Percentiles rank a stretch among this genome's conserved stretches.
Conservation (phyloP, 768 basidiomycete genomes). For the Ramaria sp. region DNA sequence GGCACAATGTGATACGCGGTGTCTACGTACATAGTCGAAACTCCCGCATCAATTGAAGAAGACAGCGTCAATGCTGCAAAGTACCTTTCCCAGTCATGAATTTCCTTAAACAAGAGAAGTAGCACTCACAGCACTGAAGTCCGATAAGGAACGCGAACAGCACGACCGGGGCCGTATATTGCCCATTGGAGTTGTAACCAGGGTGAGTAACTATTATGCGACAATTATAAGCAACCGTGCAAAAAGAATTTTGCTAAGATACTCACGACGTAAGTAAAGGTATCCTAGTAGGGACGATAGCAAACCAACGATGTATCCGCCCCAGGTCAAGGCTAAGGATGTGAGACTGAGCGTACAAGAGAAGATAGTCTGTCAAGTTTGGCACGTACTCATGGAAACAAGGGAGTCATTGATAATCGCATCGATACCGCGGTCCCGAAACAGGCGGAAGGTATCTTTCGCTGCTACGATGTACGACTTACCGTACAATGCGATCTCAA, state of each 20-base stretch:
- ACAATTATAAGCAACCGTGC: conserved; percentile 2
- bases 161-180: conserved; percentile 69
- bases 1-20: neutral
- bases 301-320: conserved; percentile 69
- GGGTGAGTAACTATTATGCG: conserved; percentile 50
- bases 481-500: conserved; percentile 80
- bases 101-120: neutral
- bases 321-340: conserved; percentile 56
- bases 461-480: conserved; percentile 74
- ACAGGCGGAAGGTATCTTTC: conserved; percentile 72
- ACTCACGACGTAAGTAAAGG: conserved; percentile 61
- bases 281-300: conserved; percentile 67
- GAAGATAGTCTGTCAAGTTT: neutral
- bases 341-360: conserved; percentile 8
- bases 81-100: neutral
- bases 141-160: conserved; percentile 79
- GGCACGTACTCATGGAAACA: conserved; percentile 59
- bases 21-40: conserved; percentile 64
- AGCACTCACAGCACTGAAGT: conserved; percentile 49
- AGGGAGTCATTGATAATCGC: conserved; percentile 77
- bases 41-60: conserved; percentile 73
- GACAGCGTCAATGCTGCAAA: conserved; percentile 50
- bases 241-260: neutral
- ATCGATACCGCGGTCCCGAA: conserved; percentile 71
- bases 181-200: conserved; percentile 59